These are phyloP conservation scores for Plasmodium vivax DNA, from an alignment of 169 alveolate genomes.

Conservation along the genomic window DNA sequence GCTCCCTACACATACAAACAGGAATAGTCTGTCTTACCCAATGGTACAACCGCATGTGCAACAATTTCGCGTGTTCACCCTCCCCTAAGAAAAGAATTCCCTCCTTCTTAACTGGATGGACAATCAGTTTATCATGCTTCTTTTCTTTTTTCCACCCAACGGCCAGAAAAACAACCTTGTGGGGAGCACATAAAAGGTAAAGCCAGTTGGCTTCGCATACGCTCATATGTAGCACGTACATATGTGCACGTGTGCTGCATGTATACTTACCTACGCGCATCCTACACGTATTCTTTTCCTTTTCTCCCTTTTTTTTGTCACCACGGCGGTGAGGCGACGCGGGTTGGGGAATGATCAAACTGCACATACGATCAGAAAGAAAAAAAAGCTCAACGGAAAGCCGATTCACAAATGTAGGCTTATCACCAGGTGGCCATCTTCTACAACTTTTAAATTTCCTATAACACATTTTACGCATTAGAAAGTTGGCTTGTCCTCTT, in stretches of 20 bases:
- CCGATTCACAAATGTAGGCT: background rate
- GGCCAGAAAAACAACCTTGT: background rate
- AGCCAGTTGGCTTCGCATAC: background rate
- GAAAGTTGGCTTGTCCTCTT: background rate
- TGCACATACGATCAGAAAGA: background rate
- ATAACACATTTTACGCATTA: background rate
- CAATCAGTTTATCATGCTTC: background rate
- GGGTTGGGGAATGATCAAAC: background rate
- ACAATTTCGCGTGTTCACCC: background rate
- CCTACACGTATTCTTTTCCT: background rate
- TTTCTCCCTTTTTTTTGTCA: background rate
- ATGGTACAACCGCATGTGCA: background rate
- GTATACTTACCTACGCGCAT: background rate
- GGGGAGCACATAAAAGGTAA: background rate
- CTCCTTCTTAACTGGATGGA: background rate
- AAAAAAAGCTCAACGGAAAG: background rate
- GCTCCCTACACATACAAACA: background rate
- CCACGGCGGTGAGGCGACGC: background rate
- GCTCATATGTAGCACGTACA: background rate
- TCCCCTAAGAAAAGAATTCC: background rate
- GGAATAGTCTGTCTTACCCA: background rate
- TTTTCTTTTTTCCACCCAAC: background rate
- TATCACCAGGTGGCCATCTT: background rate
- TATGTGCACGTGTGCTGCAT: background rate
- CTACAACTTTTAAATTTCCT: background rate